A percentile compares a stretch with the other conserved stretches of the same genome.
phyloP scores from a whole-genome alignment of 257 asterid genomes.

The Cinchona pubescens region DNA sequence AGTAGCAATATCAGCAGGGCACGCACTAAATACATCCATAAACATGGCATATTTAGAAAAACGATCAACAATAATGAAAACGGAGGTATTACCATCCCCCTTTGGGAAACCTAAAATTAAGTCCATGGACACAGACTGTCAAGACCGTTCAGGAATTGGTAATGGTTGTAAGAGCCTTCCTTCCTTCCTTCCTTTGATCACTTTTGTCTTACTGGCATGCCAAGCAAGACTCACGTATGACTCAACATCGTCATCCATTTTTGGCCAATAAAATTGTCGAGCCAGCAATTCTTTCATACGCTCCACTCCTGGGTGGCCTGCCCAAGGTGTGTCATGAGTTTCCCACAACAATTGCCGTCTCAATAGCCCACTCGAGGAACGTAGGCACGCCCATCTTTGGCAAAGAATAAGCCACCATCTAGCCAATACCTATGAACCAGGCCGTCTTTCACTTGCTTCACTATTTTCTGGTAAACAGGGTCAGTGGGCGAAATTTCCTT shows the following conservation, averaged over 20 bases:
- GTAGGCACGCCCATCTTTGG: too few species aligned
- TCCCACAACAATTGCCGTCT: background rate
- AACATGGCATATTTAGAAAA: background rate
- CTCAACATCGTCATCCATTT: background rate
- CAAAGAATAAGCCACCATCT: background rate
- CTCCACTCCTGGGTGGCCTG: background rate
- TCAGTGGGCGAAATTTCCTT: background rate
- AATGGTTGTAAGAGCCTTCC: background rate
- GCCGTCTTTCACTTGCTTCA: background rate
- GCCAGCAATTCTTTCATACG: background rate
- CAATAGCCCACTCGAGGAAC: background rate
- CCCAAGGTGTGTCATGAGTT: background rate
- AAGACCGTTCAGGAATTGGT: background rate
- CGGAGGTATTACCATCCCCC: too few species aligned
- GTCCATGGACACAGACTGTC: too few species aligned
- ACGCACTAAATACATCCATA: background rate
- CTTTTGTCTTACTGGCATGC: background rate
- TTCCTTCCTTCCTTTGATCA: background rate
- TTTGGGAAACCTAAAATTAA: slow-evolving; percentile 2
- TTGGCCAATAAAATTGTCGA: background rate
- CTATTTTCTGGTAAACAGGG: background rate
- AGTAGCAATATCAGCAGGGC: background rate
- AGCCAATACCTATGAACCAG: background rate
- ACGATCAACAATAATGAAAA: background rate
- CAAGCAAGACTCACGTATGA: background rate